phyloP scores from a whole-genome alignment of 2,329 filamentous ascomycete species.

The Graphiopsis chlorocephala region DNA sequence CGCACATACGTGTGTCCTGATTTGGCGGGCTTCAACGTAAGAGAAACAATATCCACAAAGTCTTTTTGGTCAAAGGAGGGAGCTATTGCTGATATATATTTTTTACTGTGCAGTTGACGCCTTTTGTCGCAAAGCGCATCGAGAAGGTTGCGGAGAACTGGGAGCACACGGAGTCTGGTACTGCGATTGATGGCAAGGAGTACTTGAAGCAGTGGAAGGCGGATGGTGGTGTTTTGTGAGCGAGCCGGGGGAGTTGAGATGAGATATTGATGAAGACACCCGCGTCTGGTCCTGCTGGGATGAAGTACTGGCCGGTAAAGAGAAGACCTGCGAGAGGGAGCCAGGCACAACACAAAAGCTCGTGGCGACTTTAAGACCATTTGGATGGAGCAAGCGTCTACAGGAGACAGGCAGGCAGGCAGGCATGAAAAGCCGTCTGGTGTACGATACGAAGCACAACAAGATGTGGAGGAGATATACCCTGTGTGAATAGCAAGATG shows the following conservation, averaged over 20 bases:
- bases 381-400: not conserved
- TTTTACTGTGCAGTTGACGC: slow-evolving; percentile 62
- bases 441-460: not conserved
- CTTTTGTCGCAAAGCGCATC: slow-evolving; percentile 68
- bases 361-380: not conserved
- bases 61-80: not conserved
- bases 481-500: slow-evolving; percentile 4
- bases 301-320: not conserved
- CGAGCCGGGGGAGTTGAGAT: not conserved
- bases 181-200: slow-evolving; percentile 31
- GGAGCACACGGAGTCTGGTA: slow-evolving; percentile 29
- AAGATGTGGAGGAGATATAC: not conserved
- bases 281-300: not conserved
- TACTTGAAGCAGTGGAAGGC: slow-evolving; percentile 36
- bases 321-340: not conserved
- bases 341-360: not conserved
- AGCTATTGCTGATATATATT: not conserved
- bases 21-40: slow-evolving; percentile 69
- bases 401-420: not conserved
- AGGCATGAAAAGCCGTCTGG: not conserved
- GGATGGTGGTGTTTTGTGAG: slow-evolving; percentile 32
- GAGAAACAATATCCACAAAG: slow-evolving; percentile 6
- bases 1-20: slow-evolving; percentile 83
- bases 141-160: slow-evolving; percentile 54
- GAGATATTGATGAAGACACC: not conserved